Conservation (phyloP, 176 grass and related monocot species). For the Puccinellia tenuiflora region DNA sequence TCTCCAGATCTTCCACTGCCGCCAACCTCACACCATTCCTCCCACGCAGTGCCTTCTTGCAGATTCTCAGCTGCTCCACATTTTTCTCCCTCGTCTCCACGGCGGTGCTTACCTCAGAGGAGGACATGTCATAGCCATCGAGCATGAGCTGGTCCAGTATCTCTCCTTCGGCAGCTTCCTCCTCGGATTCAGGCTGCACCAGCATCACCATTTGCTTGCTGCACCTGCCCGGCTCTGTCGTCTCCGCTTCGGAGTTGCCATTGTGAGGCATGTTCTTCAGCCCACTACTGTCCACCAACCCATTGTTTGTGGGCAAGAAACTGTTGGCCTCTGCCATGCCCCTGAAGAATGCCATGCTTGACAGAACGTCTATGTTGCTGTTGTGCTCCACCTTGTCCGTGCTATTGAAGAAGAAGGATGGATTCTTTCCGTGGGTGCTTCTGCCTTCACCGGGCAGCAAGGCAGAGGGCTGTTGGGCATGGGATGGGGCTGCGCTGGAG, state of each 20-base stretch:
- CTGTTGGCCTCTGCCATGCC: conserved; percentile 44
- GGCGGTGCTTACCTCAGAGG: not conserved
- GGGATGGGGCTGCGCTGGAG: not conserved
- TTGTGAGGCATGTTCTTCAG: not conserved
- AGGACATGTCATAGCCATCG: not conserved
- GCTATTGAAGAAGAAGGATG: not conserved
- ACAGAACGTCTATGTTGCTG: not conserved
- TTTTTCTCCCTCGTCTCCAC: conserved; percentile 1
- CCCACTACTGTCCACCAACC: not conserved
- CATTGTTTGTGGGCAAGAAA: conserved; percentile 35
- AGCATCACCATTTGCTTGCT: conserved; percentile 25
- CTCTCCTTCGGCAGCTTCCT: not conserved
- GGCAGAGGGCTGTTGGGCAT: not conserved
- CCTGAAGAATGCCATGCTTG: conserved; percentile 14
- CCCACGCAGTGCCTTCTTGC: conserved; percentile 4
- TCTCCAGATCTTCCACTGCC: conserved; percentile 40
- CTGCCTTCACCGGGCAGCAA: not conserved
- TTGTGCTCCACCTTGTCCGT: not conserved
- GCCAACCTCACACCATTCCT: not conserved
- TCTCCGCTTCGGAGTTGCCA: not conserved
- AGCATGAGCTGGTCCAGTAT: conserved; percentile 48
- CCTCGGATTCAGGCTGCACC: conserved; percentile 5
- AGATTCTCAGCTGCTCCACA: conserved; percentile 7
- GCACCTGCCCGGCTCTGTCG: not conserved
- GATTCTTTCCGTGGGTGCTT: not conserved